phyloP scores from a whole-genome alignment of 177 flowering plant species.

The Vitis hybrid region DNA sequence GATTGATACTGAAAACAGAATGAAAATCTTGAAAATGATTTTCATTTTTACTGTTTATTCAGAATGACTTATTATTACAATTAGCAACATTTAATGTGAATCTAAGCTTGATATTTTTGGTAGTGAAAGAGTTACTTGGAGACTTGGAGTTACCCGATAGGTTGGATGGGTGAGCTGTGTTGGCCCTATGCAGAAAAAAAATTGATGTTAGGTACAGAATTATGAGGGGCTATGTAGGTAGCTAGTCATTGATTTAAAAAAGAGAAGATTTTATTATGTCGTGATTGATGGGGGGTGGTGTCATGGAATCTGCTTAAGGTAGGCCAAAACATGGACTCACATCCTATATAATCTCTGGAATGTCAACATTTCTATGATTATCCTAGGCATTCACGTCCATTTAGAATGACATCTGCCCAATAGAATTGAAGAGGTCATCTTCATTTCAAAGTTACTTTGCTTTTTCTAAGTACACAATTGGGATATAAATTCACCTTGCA shows the following conservation, averaged over 20 bases:
- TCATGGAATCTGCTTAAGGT: neutral
- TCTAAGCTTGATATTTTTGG: no score
- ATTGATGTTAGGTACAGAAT: constrained; percentile 18
- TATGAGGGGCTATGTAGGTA: neutral
- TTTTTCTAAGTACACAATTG: no score
- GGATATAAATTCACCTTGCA: no score
- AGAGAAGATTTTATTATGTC: constrained; percentile 13
- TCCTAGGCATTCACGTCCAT: constrained; percentile 17
- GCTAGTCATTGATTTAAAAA: neutral
- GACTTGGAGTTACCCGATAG: neutral
- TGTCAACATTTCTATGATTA: constrained; percentile 32
- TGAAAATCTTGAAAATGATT: no score
- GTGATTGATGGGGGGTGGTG: constrained; percentile 28
- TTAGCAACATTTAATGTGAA: no score
- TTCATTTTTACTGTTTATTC: no score
- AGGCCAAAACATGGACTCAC: constrained; percentile 13
- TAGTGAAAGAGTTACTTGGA: no score
- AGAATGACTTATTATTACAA: no score
- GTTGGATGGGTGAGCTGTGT: neutral
- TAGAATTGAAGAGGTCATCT: neutral
- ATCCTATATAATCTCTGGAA: neutral
- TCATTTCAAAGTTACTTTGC: no score
- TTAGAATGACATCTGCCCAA: constrained; percentile 27
- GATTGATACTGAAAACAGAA: no score
- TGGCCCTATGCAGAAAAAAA: neutral